Evolutionary conservation across 2,329 filamentous ascomycete species (phyloP).

Genomic region (Colletotrichum siamense): DNA sequence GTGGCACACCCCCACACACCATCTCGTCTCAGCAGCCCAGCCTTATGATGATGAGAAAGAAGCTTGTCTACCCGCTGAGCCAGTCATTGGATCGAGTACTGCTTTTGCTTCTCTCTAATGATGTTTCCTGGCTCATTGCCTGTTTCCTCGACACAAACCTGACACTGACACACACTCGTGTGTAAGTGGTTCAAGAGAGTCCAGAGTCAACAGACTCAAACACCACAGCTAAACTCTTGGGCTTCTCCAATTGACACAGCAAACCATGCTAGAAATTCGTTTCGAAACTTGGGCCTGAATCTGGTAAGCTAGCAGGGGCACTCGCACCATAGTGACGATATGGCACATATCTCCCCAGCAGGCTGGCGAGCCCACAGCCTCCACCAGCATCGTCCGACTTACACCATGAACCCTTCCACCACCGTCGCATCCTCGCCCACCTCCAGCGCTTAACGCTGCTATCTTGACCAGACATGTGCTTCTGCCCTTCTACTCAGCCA

Average conservation of each 20-base stretch:
- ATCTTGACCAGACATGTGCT: neutral
- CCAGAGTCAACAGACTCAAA: neutral
- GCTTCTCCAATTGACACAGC: neutral
- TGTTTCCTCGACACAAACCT: neutral
- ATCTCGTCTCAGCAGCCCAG: neutral
- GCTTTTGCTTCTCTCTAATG: neutral
- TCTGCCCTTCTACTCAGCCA: neutral
- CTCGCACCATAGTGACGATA: neutral
- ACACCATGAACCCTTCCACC: neutral
- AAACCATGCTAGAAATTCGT: neutral
- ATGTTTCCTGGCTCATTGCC: neutral
- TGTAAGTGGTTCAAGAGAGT: neutral
- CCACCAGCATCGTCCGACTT: neutral
- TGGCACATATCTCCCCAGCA: neutral
- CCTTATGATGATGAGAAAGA: neutral
- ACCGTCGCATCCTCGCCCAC: neutral
- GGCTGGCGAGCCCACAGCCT: slow-evolving; percentile 6
- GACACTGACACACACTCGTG: neutral
- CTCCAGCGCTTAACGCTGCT: neutral
- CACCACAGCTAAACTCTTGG: neutral
- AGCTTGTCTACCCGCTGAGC: neutral
- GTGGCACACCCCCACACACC: neutral
- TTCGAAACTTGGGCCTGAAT: neutral
- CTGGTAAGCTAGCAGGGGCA: neutral
- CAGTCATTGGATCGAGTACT: neutral